A percentile compares a stretch with the other conserved stretches of the same genome.
phyloP scores from a whole-genome alignment of 2,329 filamentous ascomycete species.

The Fusarium sp. region DNA sequence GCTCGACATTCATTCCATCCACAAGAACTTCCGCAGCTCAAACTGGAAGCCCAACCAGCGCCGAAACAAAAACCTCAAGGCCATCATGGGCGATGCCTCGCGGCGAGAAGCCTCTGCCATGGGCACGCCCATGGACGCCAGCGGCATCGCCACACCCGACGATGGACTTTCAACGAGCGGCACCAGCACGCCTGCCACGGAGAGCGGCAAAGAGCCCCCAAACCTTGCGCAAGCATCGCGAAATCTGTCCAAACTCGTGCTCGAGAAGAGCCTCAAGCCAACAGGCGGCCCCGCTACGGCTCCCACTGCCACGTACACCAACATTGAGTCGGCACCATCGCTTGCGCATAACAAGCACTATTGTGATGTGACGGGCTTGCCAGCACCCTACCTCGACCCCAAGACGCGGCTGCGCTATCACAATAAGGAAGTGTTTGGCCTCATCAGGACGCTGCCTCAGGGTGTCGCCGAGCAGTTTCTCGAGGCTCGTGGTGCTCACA shows the following conservation, averaged over 20 bases:
- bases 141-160: slow-evolving; percentile 77
- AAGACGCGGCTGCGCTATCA: slow-evolving; percentile 95
- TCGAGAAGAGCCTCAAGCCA: slow-evolving; percentile 78
- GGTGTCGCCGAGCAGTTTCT: slow-evolving; percentile 88
- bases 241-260: slow-evolving; percentile 85
- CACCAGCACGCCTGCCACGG: slow-evolving; percentile 65
- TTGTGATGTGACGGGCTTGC: slow-evolving; percentile 93
- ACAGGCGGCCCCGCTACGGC: slow-evolving; percentile 55
- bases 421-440: slow-evolving; percentile 88
- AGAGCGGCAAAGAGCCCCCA: slow-evolving; percentile 58
- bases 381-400: slow-evolving; percentile 92
- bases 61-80: slow-evolving; percentile 98
- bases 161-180: slow-evolving; percentile 68
- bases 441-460: slow-evolving; percentile 83
- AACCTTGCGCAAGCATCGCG: slow-evolving; percentile 92
- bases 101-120: slow-evolving; percentile 90
- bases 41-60: slow-evolving; percentile 93
- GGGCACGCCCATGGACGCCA: slow-evolving; percentile 79
- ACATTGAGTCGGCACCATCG: slow-evolving; percentile 93
- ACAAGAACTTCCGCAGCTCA: slow-evolving; percentile 90
- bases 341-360: slow-evolving; percentile 87
- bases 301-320: slow-evolving; percentile 88
- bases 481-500: slow-evolving; percentile 90
- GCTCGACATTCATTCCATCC: slow-evolving; percentile 88
- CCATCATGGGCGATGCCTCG: slow-evolving; percentile 89